phyloP scores from a whole-genome alignment of 805 yeast genomes.

The Diddensiella transvaalensis region DNA sequence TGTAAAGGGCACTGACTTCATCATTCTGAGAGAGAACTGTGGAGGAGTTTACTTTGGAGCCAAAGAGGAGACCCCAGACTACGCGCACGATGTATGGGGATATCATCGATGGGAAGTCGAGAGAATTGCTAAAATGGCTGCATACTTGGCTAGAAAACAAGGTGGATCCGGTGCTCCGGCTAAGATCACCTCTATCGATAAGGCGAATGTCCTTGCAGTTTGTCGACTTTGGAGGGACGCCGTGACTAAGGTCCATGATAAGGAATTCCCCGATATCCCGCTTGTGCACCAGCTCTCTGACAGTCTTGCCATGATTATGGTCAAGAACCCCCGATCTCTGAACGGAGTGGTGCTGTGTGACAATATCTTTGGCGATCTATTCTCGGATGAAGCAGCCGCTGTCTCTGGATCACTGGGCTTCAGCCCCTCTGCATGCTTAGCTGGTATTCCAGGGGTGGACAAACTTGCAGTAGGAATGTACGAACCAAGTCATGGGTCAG shows the following conservation, averaged over 20 bases:
- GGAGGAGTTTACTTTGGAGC: slow-evolving; percentile 95
- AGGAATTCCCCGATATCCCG: slow-evolving; percentile 82
- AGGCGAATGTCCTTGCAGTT: slow-evolving; percentile 92
- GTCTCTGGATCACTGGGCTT: slow-evolving; percentile 95
- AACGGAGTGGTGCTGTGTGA: slow-evolving; percentile 88
- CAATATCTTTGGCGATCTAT: slow-evolving; percentile 96
- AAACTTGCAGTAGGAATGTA: slow-evolving; percentile 89
- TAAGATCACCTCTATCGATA: slow-evolving; percentile 88
- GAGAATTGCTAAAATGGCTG: slow-evolving; percentile 95
- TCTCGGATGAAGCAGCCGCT: slow-evolving; percentile 93
- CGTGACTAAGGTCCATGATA: slow-evolving; percentile 73
- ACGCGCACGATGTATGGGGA: slow-evolving; percentile 87
- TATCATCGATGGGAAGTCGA: slow-evolving; percentile 86
- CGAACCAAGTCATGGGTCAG: slow-evolving; percentile 97
- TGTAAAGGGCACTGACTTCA: slow-evolving; percentile 80
- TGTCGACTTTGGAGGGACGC: slow-evolving; percentile 93
- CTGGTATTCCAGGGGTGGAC: slow-evolving; percentile 85
- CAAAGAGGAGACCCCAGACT: slow-evolving; percentile 77
- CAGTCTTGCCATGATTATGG: slow-evolving; percentile 95
- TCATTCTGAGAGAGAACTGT: slow-evolving; percentile 86
- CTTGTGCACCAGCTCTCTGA: slow-evolving; percentile 92
- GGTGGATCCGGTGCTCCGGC: slow-evolving; percentile 63
- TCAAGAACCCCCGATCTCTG: slow-evolving; percentile 81
- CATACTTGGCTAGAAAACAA: slow-evolving; percentile 67
- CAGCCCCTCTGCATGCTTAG: slow-evolving; percentile 88